These are phyloP conservation scores for Rosellinia necatrix DNA, from an alignment of 2,329 filamentous ascomycete species.

Conservation along the genomic window DNA sequence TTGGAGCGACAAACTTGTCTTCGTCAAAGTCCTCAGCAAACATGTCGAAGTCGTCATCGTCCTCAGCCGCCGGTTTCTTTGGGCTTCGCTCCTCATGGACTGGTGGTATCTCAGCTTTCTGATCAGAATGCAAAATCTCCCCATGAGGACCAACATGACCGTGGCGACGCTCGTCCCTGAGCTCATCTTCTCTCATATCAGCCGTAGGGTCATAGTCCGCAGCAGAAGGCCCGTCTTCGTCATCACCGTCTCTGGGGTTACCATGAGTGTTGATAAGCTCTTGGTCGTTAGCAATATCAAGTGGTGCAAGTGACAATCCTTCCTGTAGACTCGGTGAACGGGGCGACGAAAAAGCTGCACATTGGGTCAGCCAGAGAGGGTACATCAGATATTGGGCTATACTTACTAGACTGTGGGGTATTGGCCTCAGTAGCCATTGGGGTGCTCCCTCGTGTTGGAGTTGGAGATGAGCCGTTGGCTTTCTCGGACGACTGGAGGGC, in stretches of 20 bases:
- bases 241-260: slow-evolving; percentile 45
- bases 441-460: slow-evolving; percentile 51
- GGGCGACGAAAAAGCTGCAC: slow-evolving; percentile 41
- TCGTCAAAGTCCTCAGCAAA: slow-evolving; percentile 82
- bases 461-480: slow-evolving; percentile 59
- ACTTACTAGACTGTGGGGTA: slow-evolving; percentile 56
- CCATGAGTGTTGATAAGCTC: slow-evolving; percentile 67
- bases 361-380: slow-evolving; percentile 27
- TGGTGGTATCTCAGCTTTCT: slow-evolving; percentile 41
- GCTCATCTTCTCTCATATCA: slow-evolving; percentile 75
- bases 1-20: slow-evolving; percentile 64
- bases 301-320: slow-evolving; percentile 60
- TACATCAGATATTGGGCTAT: background rate
- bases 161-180: slow-evolving; percentile 61
- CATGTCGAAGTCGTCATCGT: slow-evolving; percentile 81
- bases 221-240: slow-evolving; percentile 72
- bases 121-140: slow-evolving; percentile 54
- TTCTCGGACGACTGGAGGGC: slow-evolving; percentile 69
- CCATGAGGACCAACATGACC: slow-evolving; percentile 59
- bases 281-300: slow-evolving; percentile 69
- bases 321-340: slow-evolving; percentile 53
- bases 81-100: slow-evolving; percentile 44
- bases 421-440: slow-evolving; percentile 44
- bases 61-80: slow-evolving; percentile 54
- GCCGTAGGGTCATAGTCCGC: slow-evolving; percentile 78